Base-by-base conservation (phyloP, 163 green algal genomes). In the Chlamydomonas reinhardtii region DNA sequence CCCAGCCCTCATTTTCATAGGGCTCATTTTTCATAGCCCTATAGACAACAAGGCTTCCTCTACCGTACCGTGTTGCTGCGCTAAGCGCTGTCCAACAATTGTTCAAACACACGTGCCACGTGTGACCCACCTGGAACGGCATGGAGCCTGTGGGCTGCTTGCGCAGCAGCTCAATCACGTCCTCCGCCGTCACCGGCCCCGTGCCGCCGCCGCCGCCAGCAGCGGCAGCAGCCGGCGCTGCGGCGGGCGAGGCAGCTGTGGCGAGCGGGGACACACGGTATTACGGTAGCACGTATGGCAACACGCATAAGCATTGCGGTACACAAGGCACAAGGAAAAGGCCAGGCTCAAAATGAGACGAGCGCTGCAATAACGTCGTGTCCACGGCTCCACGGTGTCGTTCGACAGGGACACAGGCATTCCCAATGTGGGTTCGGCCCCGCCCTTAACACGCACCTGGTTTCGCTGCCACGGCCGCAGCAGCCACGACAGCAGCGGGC, bases 161-260 rank as follows among this genome's bases (percentile, higher is more conserved):
- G 16, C 69, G 32, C 19, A 85, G 79, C 79, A 85, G 70, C 68
- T 76, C 69, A 0, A 56, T 43, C 20, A 85, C 69, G 68, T 85
- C 79, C 79, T 85, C 79, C 9, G 79, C 79, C 15, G 79, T 85
- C 37, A 77, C 27, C 25, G 79, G n/a, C 69, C 54, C 31, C 20
- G 62, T 37, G 19, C n/a, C 75, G 29, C 27, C 73, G 2, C 17
- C 52, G 52, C 15, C 52, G 31, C n/a, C 52, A 15, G 16, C 54
- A 16, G 54, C 73, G n/a, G 54, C n/a, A 31, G 54, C 73, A 35
- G 39, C 37, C 2, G 24, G 20, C 34, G 71, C 71, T 2, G 69
- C 24, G 25, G 9, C 59, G 59, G 59, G 59, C 24, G 59, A 29
- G 2, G 4, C 24, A 22, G 25, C 20, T 9, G 65, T 3, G 29